Evolutionary conservation across 192 early-diverging fungal species (phyloP).

Genomic region (Coemansia sp.): DNA sequence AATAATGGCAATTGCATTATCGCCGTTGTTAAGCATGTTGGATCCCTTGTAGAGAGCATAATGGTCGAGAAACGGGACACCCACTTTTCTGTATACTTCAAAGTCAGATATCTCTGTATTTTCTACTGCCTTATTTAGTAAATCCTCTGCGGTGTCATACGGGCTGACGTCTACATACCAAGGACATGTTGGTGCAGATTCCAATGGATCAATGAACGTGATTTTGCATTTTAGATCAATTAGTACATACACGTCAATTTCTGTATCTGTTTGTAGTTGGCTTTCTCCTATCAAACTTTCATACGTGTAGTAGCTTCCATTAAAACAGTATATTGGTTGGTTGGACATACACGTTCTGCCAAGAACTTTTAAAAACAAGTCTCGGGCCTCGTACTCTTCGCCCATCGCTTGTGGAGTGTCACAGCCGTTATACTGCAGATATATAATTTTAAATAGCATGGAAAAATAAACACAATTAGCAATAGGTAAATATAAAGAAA

Average conservation of each 20-base stretch:
- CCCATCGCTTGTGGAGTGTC: not conserved
- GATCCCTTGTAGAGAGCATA: no score
- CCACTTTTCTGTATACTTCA: no score
- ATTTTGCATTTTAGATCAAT: not conserved
- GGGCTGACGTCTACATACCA: not conserved
- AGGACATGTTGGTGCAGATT: not conserved
- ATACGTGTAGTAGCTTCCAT: not conserved
- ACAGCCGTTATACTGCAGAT: not conserved
- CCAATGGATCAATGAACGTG: not conserved
- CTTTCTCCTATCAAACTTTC: not conserved
- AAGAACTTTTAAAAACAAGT: not conserved
- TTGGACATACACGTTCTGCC: not conserved
- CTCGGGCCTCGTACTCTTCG: not conserved
- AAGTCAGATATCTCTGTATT: no score
- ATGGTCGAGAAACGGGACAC: no score
- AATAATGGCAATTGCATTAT: no score
- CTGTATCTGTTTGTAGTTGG: not conserved
- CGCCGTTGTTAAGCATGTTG: no score
- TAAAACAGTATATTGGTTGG: not conserved
- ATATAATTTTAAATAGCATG: not conserved
- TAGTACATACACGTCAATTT: not conserved
- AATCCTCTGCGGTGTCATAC: not conserved
- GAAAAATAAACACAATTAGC: not conserved
- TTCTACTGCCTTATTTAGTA: not conserved
- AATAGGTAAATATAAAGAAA: not conserved